A percentile compares a stretch with the other conserved stretches of the same genome.
phyloP scores from a whole-genome alignment of 2,329 filamentous ascomycete species.

The Calcarisporium arbuscula region DNA sequence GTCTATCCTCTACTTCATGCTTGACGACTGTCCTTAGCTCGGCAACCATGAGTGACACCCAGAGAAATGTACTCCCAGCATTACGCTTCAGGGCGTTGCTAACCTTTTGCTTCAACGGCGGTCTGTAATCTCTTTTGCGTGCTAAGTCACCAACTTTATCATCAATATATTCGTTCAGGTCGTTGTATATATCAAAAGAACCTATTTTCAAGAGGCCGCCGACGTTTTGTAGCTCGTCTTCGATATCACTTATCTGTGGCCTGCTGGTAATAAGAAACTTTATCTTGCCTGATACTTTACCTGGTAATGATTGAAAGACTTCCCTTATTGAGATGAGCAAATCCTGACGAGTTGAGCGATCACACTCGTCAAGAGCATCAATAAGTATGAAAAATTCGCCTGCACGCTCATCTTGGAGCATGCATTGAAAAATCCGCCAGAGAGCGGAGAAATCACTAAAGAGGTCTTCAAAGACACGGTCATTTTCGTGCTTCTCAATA shows the following conservation, averaged over 20 bases:
- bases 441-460: slow-evolving; percentile 7
- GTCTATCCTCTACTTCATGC: slow-evolving; percentile 1
- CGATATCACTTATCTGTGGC: slow-evolving; percentile 6
- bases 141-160: background rate
- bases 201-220: slow-evolving; percentile 1
- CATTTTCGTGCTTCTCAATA: slow-evolving; percentile 1
- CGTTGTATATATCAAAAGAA: slow-evolving; percentile 3
- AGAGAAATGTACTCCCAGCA: slow-evolving; percentile 7
- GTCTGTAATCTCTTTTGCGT: background rate
- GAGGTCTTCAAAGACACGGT: too few species aligned
- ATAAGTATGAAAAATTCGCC: slow-evolving; percentile 9
- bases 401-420: slow-evolving; percentile 4
- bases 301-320: slow-evolving; percentile 2
- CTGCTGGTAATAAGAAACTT: slow-evolving; percentile 8
- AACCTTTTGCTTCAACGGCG: background rate
- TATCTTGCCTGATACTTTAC: background rate
- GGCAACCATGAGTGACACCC: slow-evolving; percentile 6
- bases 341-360: slow-evolving; percentile 3
- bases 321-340: slow-evolving; percentile 1
- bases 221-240: background rate
- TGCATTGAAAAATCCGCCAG: slow-evolving; percentile 7
- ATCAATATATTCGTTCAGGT: slow-evolving; percentile 8
- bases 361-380: slow-evolving; percentile 10
- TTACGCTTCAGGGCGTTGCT: background rate
- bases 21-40: background rate